phyloP scores from a whole-genome alignment of 768 basidiomycete species.

The Xanthoconium purpureum region DNA sequence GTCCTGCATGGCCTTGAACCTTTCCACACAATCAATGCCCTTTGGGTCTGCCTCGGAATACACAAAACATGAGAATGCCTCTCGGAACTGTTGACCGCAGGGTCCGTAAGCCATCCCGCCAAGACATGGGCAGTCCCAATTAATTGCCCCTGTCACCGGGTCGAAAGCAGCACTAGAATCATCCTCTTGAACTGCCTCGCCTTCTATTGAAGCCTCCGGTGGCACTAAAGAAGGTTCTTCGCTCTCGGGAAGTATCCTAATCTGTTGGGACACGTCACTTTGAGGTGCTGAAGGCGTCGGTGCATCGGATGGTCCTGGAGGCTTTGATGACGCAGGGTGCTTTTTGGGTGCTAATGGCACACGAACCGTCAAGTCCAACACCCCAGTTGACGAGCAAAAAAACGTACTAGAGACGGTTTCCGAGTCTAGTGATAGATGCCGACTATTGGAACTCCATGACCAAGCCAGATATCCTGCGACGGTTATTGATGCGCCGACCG shows the following conservation, averaged over 20 bases:
- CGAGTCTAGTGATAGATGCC: slow-evolving; percentile 49
- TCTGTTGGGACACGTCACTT: slow-evolving; percentile 17
- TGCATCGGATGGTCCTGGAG: slow-evolving; percentile 18
- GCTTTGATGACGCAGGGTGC: slow-evolving; percentile 1
- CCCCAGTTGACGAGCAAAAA: neutral
- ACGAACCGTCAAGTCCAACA: neutral
- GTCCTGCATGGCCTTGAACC: slow-evolving; percentile 95
- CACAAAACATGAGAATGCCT: slow-evolving; percentile 96
- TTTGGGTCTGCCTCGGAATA: slow-evolving; percentile 94
- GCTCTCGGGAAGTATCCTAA: neutral
- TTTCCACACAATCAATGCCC: slow-evolving; percentile 96
- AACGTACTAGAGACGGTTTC: slow-evolving; percentile 28
- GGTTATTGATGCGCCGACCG: slow-evolving; percentile 44
- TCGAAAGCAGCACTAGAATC: slow-evolving; percentile 68
- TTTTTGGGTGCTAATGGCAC: slow-evolving; percentile 20
- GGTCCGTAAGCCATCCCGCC: slow-evolving; percentile 99
- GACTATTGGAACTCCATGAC: slow-evolving; percentile 41
- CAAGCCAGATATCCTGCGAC: slow-evolving; percentile 48
- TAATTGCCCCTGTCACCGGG: slow-evolving; percentile 97
- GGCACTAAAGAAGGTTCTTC: slow-evolving; percentile 8
- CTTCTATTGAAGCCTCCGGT: slow-evolving; percentile 13
- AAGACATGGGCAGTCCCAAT: slow-evolving; percentile 99
- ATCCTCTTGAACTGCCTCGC: slow-evolving; percentile 26
- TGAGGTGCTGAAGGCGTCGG: slow-evolving; percentile 12
- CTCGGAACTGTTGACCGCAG: slow-evolving; percentile 89